Base-by-base conservation (phyloP, 73 alveolate genomes). In the Paramecium sexaurelia region DNA sequence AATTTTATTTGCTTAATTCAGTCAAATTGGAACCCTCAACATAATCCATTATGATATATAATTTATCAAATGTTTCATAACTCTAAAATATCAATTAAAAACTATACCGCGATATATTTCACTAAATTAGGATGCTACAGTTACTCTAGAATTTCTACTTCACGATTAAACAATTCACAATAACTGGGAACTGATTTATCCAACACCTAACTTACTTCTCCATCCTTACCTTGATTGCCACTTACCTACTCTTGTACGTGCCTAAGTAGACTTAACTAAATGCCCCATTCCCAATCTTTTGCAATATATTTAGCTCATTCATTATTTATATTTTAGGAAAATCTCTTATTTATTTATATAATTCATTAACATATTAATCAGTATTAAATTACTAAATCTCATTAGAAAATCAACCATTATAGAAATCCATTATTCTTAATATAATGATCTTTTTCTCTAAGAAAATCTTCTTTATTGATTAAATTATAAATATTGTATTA, bases 261-360 rank as follows among this genome's bases (percentile, higher is more conserved):
- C 83, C 83, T 45, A 61, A 61, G 26, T 61, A 61, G 47, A 61
- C 83, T 61, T 61, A 32, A 61, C 83, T 61, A 32, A 61, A 61
- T 61, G 83, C 83, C 26, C 83, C 83, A 61, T 61, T 61, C 43
- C 83, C 83, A 61, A 61, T 32, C 43, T 61, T 61, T 32, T 61
- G 11, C 43, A 61, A 15, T 26, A 61, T 61, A 61, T 61, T 61
- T 24, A 61, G 43, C 20, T 61, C 83, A 61, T 61, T 61, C 83
- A 61, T 61, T 61, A 61, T 61, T 29, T 61, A 10, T 61, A 61
- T 29, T 61, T 61, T 29, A 22, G 83, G 43, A 61, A 61, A 61
- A 61, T 61, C 83, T 61, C 83, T 29, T 61, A 61, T 61, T 51
- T 51, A 51, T 51, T 51, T 17, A n/a, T 51, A 51, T 51, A 51